These are phyloP conservation scores for Isatis lusitanica DNA, from an alignment of 441 rosid genomes.

Conservation along the genomic window DNA sequence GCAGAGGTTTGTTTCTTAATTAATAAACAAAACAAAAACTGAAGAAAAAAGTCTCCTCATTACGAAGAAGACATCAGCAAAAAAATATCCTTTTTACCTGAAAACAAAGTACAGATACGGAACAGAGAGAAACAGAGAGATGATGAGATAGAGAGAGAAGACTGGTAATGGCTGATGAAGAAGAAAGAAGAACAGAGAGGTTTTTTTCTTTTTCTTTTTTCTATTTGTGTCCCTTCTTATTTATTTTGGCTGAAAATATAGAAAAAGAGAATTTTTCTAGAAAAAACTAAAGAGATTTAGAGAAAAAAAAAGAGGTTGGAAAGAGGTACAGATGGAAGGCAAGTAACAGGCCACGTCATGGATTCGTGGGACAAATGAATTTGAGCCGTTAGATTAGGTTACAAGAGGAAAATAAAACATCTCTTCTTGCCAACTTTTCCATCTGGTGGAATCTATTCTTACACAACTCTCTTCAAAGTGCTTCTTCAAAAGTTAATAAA, in stretches of 20 bases:
- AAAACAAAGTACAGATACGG: conserved; percentile 20
- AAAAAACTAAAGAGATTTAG: too few relatives aligned
- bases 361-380: neutral
- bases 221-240: neutral
- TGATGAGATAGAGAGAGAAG: conserved; percentile 12
- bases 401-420: conserved; percentile 6
- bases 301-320: conserved; percentile 11
- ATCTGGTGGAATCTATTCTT: conserved; percentile 40
- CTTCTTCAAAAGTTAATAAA: neutral
- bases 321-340: conserved; percentile 18
- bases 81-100: neutral
- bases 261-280: neutral
- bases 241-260: conserved; percentile 17
- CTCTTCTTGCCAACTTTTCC: conserved; percentile 35
- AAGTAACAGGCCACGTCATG: conserved; percentile 27
- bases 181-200: conserved; percentile 28
- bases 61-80: conserved; percentile 15
- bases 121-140: conserved; percentile 31
- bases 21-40: neutral
- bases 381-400: conserved; percentile 18
- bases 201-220: neutral
- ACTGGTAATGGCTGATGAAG: conserved; percentile 21
- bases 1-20: neutral
- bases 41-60: neutral
- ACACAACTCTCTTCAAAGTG: conserved; percentile 34